Base-by-base conservation (phyloP, 164 flowering plant species). In the Taxillus chinensis region DNA sequence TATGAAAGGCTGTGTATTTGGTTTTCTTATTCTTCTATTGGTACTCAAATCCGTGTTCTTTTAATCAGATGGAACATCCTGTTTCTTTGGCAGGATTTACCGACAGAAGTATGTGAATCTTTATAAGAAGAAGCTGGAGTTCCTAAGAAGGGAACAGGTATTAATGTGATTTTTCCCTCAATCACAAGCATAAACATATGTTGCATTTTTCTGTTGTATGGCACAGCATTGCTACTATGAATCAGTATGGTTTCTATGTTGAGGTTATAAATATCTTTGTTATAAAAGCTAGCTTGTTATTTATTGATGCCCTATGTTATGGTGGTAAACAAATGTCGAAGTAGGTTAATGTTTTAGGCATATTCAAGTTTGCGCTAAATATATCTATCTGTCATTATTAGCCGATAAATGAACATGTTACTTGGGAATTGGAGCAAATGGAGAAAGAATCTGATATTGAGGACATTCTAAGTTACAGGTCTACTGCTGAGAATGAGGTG, bases 361-460 rank as follows among this genome's bases (percentile, higher is more conserved):
- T 48, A 48, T 48, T 11, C 12, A 8, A 11, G 1, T 11, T 4
- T 48, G 51, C 1, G 13, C 12, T 11, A 14, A 48, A 48, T 45
- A 12, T 27, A 37, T 42, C 15, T 10, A 8, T 65, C 46, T 63
- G 45, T 48, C 42, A 62, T 69, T 41, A n/a, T 61, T 82, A 92
- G 99, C 68, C 82, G 37, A 80, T 86, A 62, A 81, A 82, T 66
- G 83, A 79, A 62, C 65, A 67, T 70, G 61, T 81, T 68, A 73
- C 86, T 73, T 55, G 14, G 49, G 83, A 83, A 61, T 71, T 93
- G 79, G 96, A 93, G 77, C 78, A 74, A 75, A 81, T 93, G 88
- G 99, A 93, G 77, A 93, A 81, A 73, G 91, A 80, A 61, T 77
- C 72, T 66, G 96, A 89, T 59, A 63, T 90, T 51, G 95, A 87